phyloP scores from a whole-genome alignment of 768 basidiomycete genomes.

The Lactarius evosmus region DNA sequence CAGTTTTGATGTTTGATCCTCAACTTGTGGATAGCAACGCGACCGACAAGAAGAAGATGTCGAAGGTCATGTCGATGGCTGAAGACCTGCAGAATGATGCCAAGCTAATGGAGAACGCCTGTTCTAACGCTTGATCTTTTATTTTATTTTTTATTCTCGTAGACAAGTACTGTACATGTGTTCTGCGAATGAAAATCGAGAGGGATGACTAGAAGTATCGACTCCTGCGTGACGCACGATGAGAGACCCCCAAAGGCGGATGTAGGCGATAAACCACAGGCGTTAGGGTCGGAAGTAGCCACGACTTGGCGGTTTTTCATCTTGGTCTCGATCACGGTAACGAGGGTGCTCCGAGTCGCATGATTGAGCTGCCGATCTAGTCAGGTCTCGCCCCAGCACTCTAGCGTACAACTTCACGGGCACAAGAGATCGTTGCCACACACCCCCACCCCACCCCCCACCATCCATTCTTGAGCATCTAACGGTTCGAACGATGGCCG shows the following conservation, averaged over 20 bases:
- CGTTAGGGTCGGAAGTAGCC: too few relatives aligned
- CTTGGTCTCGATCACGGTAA: not conserved
- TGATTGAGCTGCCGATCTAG: not conserved
- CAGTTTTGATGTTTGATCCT: not conserved
- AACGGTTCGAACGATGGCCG: not conserved
- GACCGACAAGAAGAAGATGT: not conserved
- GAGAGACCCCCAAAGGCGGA: not conserved
- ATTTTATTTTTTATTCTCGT: not conserved
- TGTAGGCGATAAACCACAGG: too few relatives aligned
- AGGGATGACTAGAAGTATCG: not conserved
- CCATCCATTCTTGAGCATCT: not conserved
- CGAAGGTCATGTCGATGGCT: not conserved
- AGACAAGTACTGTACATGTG: not conserved
- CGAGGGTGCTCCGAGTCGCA: not conserved
- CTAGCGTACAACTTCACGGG: not conserved
- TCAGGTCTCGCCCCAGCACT: too few relatives aligned
- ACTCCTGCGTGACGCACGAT: not conserved
- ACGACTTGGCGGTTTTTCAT: not conserved
- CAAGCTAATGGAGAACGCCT: not conserved
- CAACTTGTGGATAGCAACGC: not conserved
- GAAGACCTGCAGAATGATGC: not conserved
- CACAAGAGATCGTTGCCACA: not conserved
- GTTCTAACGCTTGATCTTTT: slow-evolving; percentile 12
- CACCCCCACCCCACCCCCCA: too few relatives aligned
- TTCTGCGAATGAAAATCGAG: slow-evolving; percentile 10